Percentiles rank a stretch among this genome's conserved stretches.
These are phyloP conservation scores for Lithohypha guttulata DNA, from an alignment of 2,329 filamentous ascomycete species.

Conservation along the genomic window DNA sequence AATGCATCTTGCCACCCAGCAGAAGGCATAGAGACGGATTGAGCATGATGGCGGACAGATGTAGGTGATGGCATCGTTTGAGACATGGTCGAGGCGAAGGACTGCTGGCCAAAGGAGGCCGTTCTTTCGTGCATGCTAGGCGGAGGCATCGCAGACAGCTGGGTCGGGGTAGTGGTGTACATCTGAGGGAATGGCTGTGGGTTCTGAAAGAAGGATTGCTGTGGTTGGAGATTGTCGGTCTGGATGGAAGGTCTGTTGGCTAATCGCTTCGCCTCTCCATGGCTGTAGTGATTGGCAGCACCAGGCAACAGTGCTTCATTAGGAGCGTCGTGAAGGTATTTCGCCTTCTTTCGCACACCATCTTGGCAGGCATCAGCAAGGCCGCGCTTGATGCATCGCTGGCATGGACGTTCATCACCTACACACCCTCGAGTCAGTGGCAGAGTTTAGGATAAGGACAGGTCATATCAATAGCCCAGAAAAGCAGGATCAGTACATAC, in stretches of 20 bases:
- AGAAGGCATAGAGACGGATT: constrained; percentile 39
- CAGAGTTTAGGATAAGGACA: constrained; percentile 19
- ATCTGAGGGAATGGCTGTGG: constrained; percentile 22
- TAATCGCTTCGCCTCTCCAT: constrained; percentile 32
- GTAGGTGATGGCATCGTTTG: constrained; percentile 27
- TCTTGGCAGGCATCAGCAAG: constrained; percentile 88
- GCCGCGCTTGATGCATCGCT: constrained; percentile 86
- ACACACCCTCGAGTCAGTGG: constrained; percentile 24
- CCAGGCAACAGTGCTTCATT: constrained; percentile 82
- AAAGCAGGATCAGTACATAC: constrained; percentile 49
- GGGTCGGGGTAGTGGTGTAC: constrained; percentile 31
- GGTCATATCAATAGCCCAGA: constrained; percentile 10
- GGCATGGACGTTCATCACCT: constrained; percentile 93
- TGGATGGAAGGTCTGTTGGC: constrained; percentile 24
- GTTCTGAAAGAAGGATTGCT: constrained; percentile 34
- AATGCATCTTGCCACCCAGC: constrained; percentile 41
- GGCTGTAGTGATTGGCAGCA: constrained; percentile 55
- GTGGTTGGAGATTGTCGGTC: constrained; percentile 27
- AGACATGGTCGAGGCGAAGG: constrained; percentile 55
- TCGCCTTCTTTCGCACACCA: constrained; percentile 95
- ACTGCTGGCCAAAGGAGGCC: constrained; percentile 55
- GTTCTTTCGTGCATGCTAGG: constrained; percentile 35
- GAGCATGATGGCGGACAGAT: constrained; percentile 30
- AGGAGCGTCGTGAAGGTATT: constrained; percentile 94
- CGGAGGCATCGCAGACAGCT: constrained; percentile 31